Conservation (phyloP, 345 rosid genomes). For the Adansonia digitata region DNA sequence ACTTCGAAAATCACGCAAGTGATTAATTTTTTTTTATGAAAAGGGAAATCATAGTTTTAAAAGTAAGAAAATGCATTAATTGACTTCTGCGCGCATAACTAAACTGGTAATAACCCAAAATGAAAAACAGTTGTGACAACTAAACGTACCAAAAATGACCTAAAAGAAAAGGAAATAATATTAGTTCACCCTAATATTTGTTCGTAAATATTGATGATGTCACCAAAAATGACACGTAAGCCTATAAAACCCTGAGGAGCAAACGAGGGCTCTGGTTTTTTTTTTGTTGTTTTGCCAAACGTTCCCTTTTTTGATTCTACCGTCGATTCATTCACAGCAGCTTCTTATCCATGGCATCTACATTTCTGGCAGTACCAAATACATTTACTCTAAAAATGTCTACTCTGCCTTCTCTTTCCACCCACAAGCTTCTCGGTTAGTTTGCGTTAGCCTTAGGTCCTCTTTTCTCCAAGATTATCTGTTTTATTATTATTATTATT, state of each 20-base stretch:
- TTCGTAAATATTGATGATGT: too few relatives aligned
- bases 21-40: too few relatives aligned
- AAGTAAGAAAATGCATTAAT: too few relatives aligned
- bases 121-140: too few relatives aligned
- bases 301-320: background rate
- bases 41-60: too few relatives aligned
- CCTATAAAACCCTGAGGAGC: background rate
- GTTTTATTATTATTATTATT: background rate
- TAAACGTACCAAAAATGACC: too few relatives aligned
- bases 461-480: too few relatives aligned
- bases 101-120: too few relatives aligned
- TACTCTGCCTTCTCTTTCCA: conserved; percentile 23
- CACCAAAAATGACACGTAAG: background rate
- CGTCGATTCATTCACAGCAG: background rate
- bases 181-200: too few relatives aligned
- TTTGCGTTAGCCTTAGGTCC: background rate
- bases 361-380: conserved; percentile 44
- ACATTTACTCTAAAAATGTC: conserved; percentile 34
- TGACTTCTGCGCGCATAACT: too few relatives aligned
- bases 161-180: too few relatives aligned
- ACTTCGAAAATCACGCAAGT: too few relatives aligned
- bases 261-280: background rate
- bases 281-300: background rate
- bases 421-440: conserved; percentile 34
- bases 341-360: conserved; percentile 45